phyloP scores from a whole-genome alignment of 1,284 basidiomycete species.

The Somion occarium region DNA sequence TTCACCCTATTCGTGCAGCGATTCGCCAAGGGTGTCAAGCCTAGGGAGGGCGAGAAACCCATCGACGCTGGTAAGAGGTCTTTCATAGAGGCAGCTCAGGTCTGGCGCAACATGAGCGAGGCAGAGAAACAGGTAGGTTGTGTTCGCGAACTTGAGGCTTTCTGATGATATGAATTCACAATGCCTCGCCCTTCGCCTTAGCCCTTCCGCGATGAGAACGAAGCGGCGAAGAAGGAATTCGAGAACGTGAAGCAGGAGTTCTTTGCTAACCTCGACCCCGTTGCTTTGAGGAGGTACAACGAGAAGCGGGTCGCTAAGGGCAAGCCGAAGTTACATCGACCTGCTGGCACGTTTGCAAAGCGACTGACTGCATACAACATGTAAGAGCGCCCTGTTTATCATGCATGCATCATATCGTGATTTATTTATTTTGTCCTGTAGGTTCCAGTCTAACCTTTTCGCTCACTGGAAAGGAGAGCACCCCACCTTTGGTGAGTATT shows the following conservation, averaged over 20 bases:
- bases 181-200: neutral
- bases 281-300: neutral
- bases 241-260: neutral
- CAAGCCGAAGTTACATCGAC: neutral
- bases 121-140: neutral
- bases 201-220: neutral
- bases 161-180: neutral
- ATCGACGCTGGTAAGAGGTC: neutral
- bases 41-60: neutral
- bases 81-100: neutral
- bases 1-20: neutral
- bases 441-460: neutral
- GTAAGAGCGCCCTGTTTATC: too few relatives aligned
- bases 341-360: neutral
- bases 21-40: neutral
- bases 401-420: too few relatives aligned
- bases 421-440: neutral
- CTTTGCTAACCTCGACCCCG: neutral
- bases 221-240: neutral
- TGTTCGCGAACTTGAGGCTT: neutral
- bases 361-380: neutral
- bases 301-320: neutral
- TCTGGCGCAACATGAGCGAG: neutral
- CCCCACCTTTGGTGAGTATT: neutral
- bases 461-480: neutral